Evolutionary conservation across 768 basidiomycete species (phyloP).

Genomic region (Russula griseocarnosa): DNA sequence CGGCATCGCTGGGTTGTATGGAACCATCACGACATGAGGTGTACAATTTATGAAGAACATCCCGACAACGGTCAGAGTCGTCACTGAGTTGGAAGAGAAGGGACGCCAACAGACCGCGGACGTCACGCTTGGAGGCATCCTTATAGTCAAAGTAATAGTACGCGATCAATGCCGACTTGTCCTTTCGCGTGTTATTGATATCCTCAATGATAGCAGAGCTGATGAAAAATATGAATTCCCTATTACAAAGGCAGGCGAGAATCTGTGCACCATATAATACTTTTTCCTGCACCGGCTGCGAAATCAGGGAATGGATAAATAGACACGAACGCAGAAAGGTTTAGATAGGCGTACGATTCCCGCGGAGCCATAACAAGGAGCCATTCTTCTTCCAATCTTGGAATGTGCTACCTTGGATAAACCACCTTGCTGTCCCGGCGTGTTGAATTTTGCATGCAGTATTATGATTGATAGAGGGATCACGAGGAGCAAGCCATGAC

Average conservation of each 20-base stretch:
- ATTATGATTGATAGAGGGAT: slow-evolving; percentile 9
- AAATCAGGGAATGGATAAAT: neutral
- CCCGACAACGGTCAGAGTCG: neutral
- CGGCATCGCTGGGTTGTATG: neutral
- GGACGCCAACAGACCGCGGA: neutral
- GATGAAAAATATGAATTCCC: neutral
- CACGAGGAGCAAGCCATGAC: slow-evolving; percentile 8
- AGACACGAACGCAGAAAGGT: neutral
- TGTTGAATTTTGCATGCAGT: neutral
- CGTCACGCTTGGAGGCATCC: neutral
- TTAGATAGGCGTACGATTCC: neutral
- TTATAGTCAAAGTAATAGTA: neutral
- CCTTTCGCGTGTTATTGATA: neutral
- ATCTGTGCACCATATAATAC: neutral
- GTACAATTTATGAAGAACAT: neutral
- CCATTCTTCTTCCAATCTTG: neutral
- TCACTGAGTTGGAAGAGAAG: slow-evolving; percentile 1
- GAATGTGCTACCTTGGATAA: neutral
- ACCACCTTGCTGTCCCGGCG: slow-evolving; percentile 1
- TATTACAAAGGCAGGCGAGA: no score
- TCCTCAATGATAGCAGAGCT: slow-evolving; percentile 8
- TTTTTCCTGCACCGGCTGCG: slow-evolving; percentile 11
- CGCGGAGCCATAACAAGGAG: slow-evolving; percentile 8
- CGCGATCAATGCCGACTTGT: neutral
- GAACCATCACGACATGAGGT: neutral